Percentiles rank a stretch among this genome's conserved stretches.
Evolutionary conservation across 2,329 filamentous ascomycete genomes (phyloP).

Genomic region (Ascochyta viciae-villosae): DNA sequence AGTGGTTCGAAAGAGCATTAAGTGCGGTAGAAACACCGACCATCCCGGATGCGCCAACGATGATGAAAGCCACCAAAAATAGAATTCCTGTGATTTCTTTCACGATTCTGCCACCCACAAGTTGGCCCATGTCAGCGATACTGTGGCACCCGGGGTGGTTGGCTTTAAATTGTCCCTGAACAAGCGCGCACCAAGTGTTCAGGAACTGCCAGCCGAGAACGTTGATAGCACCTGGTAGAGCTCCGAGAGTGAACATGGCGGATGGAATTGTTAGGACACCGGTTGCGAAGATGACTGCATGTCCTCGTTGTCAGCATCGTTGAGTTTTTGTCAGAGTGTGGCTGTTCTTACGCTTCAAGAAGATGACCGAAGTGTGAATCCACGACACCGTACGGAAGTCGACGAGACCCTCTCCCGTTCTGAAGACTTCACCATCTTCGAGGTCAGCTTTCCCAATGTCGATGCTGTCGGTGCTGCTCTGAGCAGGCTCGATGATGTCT

Average conservation of each 20-base stretch:
- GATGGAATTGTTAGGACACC: slow-evolving; percentile 59
- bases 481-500: slow-evolving; percentile 31
- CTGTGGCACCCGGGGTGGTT: slow-evolving; percentile 60
- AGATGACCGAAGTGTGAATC: slow-evolving; percentile 60
- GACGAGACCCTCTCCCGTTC: slow-evolving; percentile 55
- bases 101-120: slow-evolving; percentile 60
- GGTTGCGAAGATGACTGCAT: slow-evolving; percentile 56
- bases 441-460: slow-evolving; percentile 30
- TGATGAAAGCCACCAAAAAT: slow-evolving; percentile 65
- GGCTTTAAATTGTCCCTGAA: slow-evolving; percentile 61
- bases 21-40: slow-evolving; percentile 66
- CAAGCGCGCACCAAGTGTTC: slow-evolving; percentile 58
- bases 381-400: slow-evolving; percentile 63
- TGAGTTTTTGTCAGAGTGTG: too few species aligned
- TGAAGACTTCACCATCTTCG: slow-evolving; percentile 58
- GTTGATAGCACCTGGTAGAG: slow-evolving; percentile 56
- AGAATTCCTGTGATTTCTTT: slow-evolving; percentile 61
- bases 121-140: slow-evolving; percentile 65
- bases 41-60: slow-evolving; percentile 65
- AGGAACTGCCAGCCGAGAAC: slow-evolving; percentile 58
- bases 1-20: slow-evolving; percentile 67
- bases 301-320: background rate
- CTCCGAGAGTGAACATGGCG: slow-evolving; percentile 57
- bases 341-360: slow-evolving; percentile 53
- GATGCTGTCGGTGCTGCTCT: slow-evolving; percentile 32